Evolutionary conservation across 306 rosid genomes (phyloP), one percentile per base, ranked within the genome.

Genomic region (Alnus rubra): DNA sequence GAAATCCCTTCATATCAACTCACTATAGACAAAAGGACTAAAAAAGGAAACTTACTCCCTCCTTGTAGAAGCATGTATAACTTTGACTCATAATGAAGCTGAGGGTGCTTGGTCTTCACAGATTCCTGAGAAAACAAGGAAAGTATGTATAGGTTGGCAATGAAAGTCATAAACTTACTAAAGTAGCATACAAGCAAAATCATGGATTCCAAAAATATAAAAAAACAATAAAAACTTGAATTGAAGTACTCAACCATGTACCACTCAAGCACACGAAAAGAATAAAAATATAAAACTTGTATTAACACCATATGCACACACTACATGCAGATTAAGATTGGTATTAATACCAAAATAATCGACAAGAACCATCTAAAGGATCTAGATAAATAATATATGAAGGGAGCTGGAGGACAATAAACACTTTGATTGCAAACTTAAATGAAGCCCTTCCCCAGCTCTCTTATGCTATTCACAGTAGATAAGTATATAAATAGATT

Each of bases 61-160:
- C 98, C 98, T 86, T 95, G 98, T 71, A 95, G 98, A 87, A 95
- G 97, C 94, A 90, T 84, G 84, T 95, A 95, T 84, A 95, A 83
- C 81, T 93, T 95, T 69, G 98, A 92, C 88, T 95, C 98, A 79
- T 95, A 95, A 77, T 95, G 98, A 84, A 95, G 96, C 83, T 95
- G 98, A 44, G 98, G 98, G 79, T 95, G 98, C 83, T 92, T 95
- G 77, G 98, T 93, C 88, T 95, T 92, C 88, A 79, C 97, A 37
- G 96, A 68, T 88, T 95, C 98, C 98, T 95, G 90, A 69, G 73
- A 64, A 70, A 79, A 67, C 83, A 83, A 83, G 72, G 44, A 69
- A 73, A 28, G 69, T 42, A 42, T 42, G 45, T 55, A 69, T 47
- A 10, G 53, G 73, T 39, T 72, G 45, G 59, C n/a, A 73, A 73